These are phyloP conservation scores for Rubia yunnanensis DNA, from an alignment of 257 asterid genomes.

Conservation along the genomic window DNA sequence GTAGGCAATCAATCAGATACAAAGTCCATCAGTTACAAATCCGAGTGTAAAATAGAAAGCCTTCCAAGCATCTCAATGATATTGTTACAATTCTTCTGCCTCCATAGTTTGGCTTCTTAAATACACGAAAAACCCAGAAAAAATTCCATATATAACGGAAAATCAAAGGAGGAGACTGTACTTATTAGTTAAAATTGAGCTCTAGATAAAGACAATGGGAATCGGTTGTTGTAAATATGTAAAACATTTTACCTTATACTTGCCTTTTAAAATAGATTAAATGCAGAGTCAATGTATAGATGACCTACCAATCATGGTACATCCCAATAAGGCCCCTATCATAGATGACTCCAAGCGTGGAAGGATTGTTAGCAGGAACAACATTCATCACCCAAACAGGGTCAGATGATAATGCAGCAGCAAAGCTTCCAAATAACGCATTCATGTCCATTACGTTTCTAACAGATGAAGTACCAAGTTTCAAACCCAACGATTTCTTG, in stretches of 20 bases:
- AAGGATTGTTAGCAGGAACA: constrained; percentile 66
- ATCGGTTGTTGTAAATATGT: background rate
- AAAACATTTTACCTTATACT: background rate
- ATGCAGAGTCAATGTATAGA: background rate
- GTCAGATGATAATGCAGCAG: constrained; percentile 62
- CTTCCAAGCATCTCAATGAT: background rate
- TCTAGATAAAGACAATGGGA: background rate
- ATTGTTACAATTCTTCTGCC: background rate
- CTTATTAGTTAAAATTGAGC: background rate
- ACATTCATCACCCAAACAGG: constrained; percentile 99
- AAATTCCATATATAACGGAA: background rate
- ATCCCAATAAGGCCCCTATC: constrained; percentile 93
- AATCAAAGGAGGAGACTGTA: background rate
- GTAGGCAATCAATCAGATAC: constrained; percentile 25
- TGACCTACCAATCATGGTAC: constrained; percentile 87
- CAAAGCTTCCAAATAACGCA: constrained; percentile 94
- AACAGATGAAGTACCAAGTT: constrained; percentile 71
- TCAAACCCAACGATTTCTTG: constrained; percentile 58
- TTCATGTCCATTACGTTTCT: constrained; percentile 99
- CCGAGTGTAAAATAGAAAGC: too few relatives aligned
- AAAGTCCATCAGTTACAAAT: constrained; percentile 6
- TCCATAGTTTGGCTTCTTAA: background rate
- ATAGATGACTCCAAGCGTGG: constrained; percentile 75
- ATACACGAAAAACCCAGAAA: too few relatives aligned
- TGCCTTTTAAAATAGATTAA: background rate